phyloP scores from a whole-genome alignment of 768 basidiomycete genomes.

The Mycena venus region DNA sequence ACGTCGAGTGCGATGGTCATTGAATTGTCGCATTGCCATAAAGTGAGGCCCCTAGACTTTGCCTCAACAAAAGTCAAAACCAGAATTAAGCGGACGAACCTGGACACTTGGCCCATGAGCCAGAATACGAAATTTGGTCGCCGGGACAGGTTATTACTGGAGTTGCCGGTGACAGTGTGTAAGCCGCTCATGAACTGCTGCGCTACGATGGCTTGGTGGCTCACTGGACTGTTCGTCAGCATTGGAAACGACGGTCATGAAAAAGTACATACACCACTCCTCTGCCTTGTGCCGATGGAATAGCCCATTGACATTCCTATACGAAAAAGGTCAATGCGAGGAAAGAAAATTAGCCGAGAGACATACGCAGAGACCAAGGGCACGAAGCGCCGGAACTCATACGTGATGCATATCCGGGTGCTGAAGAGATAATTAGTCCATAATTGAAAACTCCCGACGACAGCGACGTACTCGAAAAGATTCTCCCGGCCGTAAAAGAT shows the following conservation, averaged over 20 bases:
- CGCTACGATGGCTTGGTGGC: constrained; percentile 71
- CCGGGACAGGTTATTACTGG: constrained; percentile 61
- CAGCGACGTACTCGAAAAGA: constrained; percentile 76
- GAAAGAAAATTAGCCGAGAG: neutral
- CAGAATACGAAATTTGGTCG: constrained; percentile 80
- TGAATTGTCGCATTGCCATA: constrained; percentile 74
- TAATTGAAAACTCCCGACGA: constrained; percentile 7
- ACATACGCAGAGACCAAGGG: constrained; percentile 70
- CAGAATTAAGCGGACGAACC: constrained; percentile 49
- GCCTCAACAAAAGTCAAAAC: neutral
- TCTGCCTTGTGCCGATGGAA: constrained; percentile 71
- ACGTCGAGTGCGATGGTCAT: constrained; percentile 73
- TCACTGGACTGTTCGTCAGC: constrained; percentile 55
- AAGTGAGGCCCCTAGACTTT: constrained; percentile 59
- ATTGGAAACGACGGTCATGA: neutral
- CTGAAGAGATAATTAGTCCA: constrained; percentile 53
- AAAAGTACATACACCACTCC: constrained; percentile 73
- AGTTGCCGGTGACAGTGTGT: constrained; percentile 70
- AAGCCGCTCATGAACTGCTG: constrained; percentile 72
- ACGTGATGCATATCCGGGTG: constrained; percentile 76
- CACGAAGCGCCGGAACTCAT: constrained; percentile 76
- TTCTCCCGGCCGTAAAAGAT: constrained; percentile 80
- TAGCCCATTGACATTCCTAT: constrained; percentile 59
- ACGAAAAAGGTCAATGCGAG: neutral
- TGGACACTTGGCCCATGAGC: constrained; percentile 80